Base-by-base conservation (phyloP, 257 asterid species). In the Primulina huaijiensis region DNA sequence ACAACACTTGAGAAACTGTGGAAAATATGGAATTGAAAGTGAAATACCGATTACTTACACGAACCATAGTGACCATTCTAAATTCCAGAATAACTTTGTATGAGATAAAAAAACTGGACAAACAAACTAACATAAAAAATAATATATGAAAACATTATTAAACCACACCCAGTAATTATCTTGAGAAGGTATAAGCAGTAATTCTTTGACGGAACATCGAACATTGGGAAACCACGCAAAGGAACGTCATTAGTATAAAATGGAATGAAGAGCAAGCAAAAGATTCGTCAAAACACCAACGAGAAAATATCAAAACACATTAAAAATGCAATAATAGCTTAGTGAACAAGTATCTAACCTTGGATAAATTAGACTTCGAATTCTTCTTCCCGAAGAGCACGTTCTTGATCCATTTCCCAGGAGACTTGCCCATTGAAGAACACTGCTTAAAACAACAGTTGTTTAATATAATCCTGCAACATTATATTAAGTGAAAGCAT, bases 331-430 rank as follows among this genome's bases (percentile, higher is more conserved):
- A 58, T 11, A 53, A 50, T 30, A 20, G 64, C 50, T 19, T 3
- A 73, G 30, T 74, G 40, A 23, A 53, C 21, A 30, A 25, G 67
- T 37, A 67, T 64, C 95, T 82, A 80, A 89, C 99, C 76, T 86
- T 90, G 75, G 96, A 82, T 73, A 77, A 85, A 64, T 60, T 81
- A 35, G 97, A 81, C 76, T 86, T 89, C 7, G 99, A 84, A 53
- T 82, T 58, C 78, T 94, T 94, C 88, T 91, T 94, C 67, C 99
- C 96, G 17, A 89, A 91, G 74, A 94, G 99, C 19, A 89, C 92
- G 19, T 87, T 70, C 83, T 91, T 94, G 86, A 94, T 89, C 99
- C 99, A 94, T 73, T 85, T 94, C 72, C 83, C 96, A 0, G 99
- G 95, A 82, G 99, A 94, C 82, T 90, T 92, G 74, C 98, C 96